These are phyloP conservation scores for Cystobasidiaceae sp. DNA, from an alignment of 1,284 basidiomycete genomes.

Conservation along the genomic window DNA sequence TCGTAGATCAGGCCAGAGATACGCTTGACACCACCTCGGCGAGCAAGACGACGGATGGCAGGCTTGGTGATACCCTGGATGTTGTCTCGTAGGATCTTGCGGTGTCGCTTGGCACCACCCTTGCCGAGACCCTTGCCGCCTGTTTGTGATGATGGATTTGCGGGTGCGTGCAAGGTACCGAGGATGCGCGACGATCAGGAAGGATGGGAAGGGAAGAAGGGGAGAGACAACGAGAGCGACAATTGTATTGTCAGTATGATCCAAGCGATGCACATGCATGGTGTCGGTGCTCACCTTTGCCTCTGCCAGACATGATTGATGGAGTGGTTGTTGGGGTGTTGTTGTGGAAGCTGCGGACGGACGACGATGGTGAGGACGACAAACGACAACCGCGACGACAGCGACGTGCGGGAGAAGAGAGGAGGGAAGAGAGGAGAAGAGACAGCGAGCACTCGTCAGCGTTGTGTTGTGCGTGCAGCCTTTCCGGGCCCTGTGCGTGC, in stretches of 20 bases:
- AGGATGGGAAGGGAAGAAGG: not conserved
- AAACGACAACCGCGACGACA: not conserved
- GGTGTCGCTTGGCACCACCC: slow-evolving; percentile 75
- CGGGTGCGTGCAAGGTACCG: no score
- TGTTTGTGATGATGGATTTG: not conserved
- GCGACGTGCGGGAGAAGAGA: not conserved
- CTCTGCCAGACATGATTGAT: slow-evolving; percentile 66
- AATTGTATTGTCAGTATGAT: not conserved
- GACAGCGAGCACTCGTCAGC: not conserved
- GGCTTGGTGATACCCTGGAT: slow-evolving; percentile 79
- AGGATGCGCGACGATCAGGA: not conserved
- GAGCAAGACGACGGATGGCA: slow-evolving; percentile 83
- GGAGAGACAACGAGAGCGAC: not conserved
- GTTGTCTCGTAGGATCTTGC: slow-evolving; percentile 57
- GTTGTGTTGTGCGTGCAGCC: not conserved
- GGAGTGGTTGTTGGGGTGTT: not conserved
- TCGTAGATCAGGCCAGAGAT: slow-evolving; percentile 55
- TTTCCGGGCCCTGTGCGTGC: not conserved
- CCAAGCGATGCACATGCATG: not conserved
- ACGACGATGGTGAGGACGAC: not conserved
- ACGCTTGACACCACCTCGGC: slow-evolving; percentile 90
- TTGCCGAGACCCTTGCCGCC: slow-evolving; percentile 67
- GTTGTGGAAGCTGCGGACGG: slow-evolving; percentile 2
- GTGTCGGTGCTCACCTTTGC: slow-evolving; percentile 52
- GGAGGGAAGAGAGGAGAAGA: not conserved